Evolutionary conservation across 164 flowering plant species (phyloP).

Genomic region (Vitis labrusca): DNA sequence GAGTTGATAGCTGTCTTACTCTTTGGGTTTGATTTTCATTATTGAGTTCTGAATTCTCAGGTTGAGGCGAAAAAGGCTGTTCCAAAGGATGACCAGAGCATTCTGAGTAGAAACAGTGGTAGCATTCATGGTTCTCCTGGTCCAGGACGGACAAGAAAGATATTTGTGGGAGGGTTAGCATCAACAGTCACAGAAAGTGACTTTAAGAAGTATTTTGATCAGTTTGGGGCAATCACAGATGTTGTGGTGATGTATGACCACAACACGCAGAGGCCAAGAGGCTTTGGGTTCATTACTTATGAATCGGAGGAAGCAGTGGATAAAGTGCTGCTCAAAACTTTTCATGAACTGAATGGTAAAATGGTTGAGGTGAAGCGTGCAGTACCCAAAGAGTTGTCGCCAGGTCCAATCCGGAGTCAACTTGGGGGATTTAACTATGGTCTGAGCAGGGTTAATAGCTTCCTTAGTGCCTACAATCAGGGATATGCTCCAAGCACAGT

Average conservation of each 20-base stretch:
- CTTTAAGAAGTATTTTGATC: slow-evolving; percentile 49
- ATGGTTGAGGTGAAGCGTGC: slow-evolving; percentile 64
- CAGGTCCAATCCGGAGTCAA: slow-evolving; percentile 49
- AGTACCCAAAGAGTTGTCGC: slow-evolving; percentile 59
- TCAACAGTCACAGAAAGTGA: slow-evolving; percentile 52
- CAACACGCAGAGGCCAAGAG: slow-evolving; percentile 56
- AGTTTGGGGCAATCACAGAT: slow-evolving; percentile 52
- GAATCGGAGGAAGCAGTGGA: slow-evolving; percentile 58
- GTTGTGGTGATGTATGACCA: slow-evolving; percentile 61
- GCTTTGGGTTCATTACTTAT: slow-evolving; percentile 56
- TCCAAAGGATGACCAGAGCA: slow-evolving; percentile 55
- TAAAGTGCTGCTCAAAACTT: slow-evolving; percentile 43
- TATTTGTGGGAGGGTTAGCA: slow-evolving; percentile 56
- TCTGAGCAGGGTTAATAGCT: slow-evolving; percentile 39
- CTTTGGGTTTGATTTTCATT: slow-evolving; percentile 3
- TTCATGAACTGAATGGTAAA: slow-evolving; percentile 57
- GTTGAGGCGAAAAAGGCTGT: slow-evolving; percentile 59
- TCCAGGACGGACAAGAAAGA: slow-evolving; percentile 51
- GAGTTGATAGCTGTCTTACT: neutral
- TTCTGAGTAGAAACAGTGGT: slow-evolving; percentile 34
- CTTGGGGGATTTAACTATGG: slow-evolving; percentile 48
- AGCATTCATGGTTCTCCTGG: slow-evolving; percentile 55
- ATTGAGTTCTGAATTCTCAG: slow-evolving; percentile 20
- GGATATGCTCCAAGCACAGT: slow-evolving; percentile 35
- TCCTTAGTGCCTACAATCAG: slow-evolving; percentile 42